phyloP scores from a whole-genome alignment of 2,329 filamentous ascomycete genomes.

The Colletotrichum incanum region DNA sequence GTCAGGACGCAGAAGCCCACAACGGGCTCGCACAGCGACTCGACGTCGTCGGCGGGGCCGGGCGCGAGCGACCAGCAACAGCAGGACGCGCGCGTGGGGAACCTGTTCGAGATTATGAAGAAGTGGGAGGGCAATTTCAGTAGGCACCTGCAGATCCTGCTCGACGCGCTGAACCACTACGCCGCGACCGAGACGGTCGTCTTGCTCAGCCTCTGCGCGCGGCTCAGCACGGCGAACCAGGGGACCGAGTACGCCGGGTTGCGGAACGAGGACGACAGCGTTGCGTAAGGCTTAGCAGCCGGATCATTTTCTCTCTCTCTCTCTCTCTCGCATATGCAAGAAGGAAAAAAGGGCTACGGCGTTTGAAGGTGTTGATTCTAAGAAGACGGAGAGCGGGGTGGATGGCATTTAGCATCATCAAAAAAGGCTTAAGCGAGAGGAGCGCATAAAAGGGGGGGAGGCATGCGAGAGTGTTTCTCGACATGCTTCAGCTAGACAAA shows the following conservation, averaged over 20 bases:
- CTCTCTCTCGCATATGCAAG: constrained; percentile 8
- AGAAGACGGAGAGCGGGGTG: not conserved
- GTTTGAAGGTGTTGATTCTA: constrained; percentile 15
- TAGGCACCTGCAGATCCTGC: constrained; percentile 90
- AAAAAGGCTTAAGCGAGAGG: not conserved
- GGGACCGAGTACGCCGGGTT: constrained; percentile 77
- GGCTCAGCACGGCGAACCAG: constrained; percentile 86
- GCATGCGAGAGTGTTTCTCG: constrained; percentile 5
- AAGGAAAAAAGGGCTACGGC: constrained; percentile 14
- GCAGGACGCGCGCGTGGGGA: constrained; percentile 72
- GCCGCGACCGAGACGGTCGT: constrained; percentile 98
- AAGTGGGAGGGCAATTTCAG: constrained; percentile 97
- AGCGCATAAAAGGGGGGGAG: not conserved
- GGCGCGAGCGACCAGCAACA: constrained; percentile 42
- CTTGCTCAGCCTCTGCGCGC: constrained; percentile 87
- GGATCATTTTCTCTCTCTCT: not conserved
- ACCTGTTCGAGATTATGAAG: constrained; percentile 88
- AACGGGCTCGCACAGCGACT: constrained; percentile 50
- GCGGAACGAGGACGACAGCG: constrained; percentile 69
- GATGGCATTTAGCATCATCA: constrained; percentile 9
- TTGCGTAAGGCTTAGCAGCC: constrained; percentile 1
- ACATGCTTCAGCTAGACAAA: constrained; percentile 31
- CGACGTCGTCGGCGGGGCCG: constrained; percentile 56
- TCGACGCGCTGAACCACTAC: constrained; percentile 97
- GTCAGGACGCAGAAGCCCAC: constrained; percentile 60